A percentile compares a stretch with the other conserved stretches of the same genome.
Evolutionary conservation across 768 basidiomycete species (phyloP).

Genomic region (Tulasnella sp.): DNA sequence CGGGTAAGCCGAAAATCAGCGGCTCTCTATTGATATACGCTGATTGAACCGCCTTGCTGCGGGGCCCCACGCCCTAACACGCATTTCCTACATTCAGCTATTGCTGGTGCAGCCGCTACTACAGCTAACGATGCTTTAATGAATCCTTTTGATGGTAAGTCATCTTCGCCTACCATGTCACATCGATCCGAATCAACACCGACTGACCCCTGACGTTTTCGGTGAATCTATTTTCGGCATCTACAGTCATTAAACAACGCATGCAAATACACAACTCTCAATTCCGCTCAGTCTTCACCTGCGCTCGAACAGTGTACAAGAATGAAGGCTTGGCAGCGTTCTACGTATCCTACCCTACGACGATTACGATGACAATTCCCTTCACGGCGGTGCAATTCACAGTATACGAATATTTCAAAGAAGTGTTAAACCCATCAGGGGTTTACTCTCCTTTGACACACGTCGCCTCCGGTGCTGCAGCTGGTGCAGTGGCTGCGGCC

Average conservation of each 20-base stretch:
- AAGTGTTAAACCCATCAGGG: slow-evolving; percentile 67
- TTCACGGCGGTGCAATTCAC: slow-evolving; percentile 98
- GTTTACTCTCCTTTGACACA: slow-evolving; percentile 90
- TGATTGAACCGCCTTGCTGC: background rate
- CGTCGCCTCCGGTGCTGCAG: slow-evolving; percentile 79
- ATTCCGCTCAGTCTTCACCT: slow-evolving; percentile 76
- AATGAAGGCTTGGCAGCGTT: slow-evolving; percentile 83
- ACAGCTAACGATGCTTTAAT: slow-evolving; percentile 93
- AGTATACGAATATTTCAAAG: slow-evolving; percentile 88
- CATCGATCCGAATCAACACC: no score
- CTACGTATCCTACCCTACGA: slow-evolving; percentile 98
- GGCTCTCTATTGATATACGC: background rate
- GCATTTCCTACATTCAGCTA: slow-evolving; percentile 48
- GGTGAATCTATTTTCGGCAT: background rate
- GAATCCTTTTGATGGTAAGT: slow-evolving; percentile 97
- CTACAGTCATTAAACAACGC: slow-evolving; percentile 96
- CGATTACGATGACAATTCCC: slow-evolving; percentile 89
- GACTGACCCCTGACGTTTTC: no score
- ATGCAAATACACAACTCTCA: slow-evolving; percentile 96
- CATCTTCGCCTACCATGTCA: background rate
- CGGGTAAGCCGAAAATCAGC: slow-evolving; percentile 64
- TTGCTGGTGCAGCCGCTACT: slow-evolving; percentile 90
- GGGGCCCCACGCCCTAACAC: no score
- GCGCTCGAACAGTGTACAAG: slow-evolving; percentile 70
- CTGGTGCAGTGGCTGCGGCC: slow-evolving; percentile 88